phyloP scores from a whole-genome alignment of 192 early-diverging fungal species.

The Coemansia aciculifera region DNA sequence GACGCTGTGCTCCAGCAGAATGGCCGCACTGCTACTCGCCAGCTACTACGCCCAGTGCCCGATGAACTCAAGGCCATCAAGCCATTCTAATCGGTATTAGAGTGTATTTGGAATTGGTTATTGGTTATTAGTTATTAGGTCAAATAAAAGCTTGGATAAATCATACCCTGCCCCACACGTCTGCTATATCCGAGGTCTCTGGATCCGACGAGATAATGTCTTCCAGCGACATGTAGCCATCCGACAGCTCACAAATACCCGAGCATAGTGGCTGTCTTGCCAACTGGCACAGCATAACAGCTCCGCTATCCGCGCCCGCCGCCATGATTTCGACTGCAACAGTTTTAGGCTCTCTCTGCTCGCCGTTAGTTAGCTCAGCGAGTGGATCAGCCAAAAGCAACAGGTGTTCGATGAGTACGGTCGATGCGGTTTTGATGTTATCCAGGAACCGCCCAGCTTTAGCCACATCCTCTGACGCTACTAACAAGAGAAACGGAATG shows the following conservation, averaged over 20 bases:
- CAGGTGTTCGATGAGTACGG: slow-evolving; percentile 6
- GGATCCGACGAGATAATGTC: slow-evolving; percentile 43
- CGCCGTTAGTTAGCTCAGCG: background rate
- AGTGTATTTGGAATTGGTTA: too few species aligned
- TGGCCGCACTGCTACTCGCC: slow-evolving; percentile 30
- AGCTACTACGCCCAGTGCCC: slow-evolving; percentile 38
- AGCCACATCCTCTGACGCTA: slow-evolving; percentile 14
- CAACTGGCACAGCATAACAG: slow-evolving; percentile 32
- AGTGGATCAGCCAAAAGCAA: background rate
- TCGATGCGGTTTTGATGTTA: background rate
- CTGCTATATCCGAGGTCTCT: slow-evolving; percentile 25
- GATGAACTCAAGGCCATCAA: slow-evolving; percentile 47
- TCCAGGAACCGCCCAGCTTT: slow-evolving; percentile 22
- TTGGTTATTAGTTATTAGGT: too few species aligned
- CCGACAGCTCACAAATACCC: background rate
- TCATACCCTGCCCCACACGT: slow-evolving; percentile 9
- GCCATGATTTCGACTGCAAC: slow-evolving; percentile 32
- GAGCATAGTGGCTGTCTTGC: background rate
- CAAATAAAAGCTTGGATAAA: too few species aligned
- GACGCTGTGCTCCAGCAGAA: slow-evolving; percentile 65
- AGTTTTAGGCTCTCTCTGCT: background rate
- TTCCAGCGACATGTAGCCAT: slow-evolving; percentile 35
- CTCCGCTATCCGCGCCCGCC: slow-evolving; percentile 29
- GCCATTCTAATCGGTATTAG: slow-evolving; percentile 24
- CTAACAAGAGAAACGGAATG: slow-evolving; percentile 18